Evolutionary conservation across 202 grass and related monocot species (phyloP), one percentile per base, ranked within the genome.

Genomic region (Musa balbisiana): DNA sequence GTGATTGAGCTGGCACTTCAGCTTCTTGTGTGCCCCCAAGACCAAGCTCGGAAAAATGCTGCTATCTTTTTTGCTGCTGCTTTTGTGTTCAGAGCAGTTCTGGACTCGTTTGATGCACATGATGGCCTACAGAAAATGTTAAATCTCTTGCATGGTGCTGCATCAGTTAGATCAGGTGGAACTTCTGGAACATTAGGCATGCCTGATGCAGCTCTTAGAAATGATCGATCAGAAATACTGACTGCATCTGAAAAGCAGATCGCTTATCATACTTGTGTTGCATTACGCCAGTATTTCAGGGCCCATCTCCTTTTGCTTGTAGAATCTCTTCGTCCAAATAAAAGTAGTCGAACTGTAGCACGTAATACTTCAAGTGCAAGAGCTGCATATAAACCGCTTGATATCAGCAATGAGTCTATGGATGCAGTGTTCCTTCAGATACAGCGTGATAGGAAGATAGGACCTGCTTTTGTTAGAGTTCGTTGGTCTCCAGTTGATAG

Each of bases 71-170:
- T 94, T 15, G 87, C 91, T 72, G 89, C 95, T 73, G 91, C 91
- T 49, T 98, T 98, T 84, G 91, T 98, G 70, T 98, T 98, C 81
- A 92, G 92, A 86, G 88, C 95, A 84, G 84, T 98, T 64, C 78
- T 98, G 67, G 95, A 98, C 78, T 85, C 87, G 33, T 94, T 98
- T 83, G 95, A 98, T 79, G 78, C 88, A 73, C 84, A 85, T 51
- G 87, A 88, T 74, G 95, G 95, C 50, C 86, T 98, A 80, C 91
- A 93, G 63, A 94, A 94, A 70, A 77, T 98, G 83, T 80, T 98
- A 24, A 80, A 86, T 81, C 90, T 98, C 76, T 84, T 98, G 75
- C 84, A 85, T 82, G 83, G 79, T 52, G 91, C 91, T 64, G 83
- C 95, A 12, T 87, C 95, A 56, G 83, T 92, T 73, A 87, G 91